These are phyloP conservation scores for Panicum hallii DNA, from an alignment of 202 grass and related monocot genomes.

Conservation along the genomic window DNA sequence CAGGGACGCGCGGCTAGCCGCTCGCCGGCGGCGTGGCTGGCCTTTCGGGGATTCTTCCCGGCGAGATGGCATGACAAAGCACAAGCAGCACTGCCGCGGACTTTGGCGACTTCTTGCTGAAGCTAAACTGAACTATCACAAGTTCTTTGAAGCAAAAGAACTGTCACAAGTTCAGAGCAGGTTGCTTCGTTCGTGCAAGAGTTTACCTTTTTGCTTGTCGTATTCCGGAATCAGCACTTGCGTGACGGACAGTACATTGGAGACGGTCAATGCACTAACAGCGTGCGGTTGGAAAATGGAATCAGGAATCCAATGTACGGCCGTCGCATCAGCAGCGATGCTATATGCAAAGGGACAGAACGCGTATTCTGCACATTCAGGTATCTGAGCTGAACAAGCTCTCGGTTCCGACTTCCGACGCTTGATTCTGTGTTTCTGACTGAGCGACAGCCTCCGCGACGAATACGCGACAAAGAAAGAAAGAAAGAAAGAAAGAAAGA, in stretches of 20 bases:
- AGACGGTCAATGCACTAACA: constrained; percentile 9
- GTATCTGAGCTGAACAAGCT: neutral
- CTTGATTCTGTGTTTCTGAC: no score
- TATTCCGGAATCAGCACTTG: neutral
- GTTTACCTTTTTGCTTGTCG: neutral
- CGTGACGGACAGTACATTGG: constrained; percentile 7
- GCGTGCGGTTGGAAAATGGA: neutral
- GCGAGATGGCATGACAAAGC: neutral
- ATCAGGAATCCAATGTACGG: neutral
- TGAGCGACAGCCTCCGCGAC: no score
- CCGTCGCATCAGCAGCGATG: neutral
- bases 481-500: no score
- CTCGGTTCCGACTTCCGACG: no score
- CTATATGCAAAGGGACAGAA: neutral
- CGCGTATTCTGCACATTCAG: neutral
- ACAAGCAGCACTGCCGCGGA: neutral
- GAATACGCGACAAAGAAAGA: no score
- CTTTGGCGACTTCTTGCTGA: neutral
- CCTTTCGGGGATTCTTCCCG: constrained; percentile 21
- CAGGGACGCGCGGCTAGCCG: constrained; percentile 35
- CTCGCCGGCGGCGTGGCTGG: neutral
- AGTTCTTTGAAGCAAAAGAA: neutral
- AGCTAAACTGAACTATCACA: neutral
- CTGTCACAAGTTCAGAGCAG: neutral
- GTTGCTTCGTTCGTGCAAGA: neutral